phyloP scores from a whole-genome alignment of 2,329 filamentous ascomycete species.

The Ramichloridium luteum region DNA sequence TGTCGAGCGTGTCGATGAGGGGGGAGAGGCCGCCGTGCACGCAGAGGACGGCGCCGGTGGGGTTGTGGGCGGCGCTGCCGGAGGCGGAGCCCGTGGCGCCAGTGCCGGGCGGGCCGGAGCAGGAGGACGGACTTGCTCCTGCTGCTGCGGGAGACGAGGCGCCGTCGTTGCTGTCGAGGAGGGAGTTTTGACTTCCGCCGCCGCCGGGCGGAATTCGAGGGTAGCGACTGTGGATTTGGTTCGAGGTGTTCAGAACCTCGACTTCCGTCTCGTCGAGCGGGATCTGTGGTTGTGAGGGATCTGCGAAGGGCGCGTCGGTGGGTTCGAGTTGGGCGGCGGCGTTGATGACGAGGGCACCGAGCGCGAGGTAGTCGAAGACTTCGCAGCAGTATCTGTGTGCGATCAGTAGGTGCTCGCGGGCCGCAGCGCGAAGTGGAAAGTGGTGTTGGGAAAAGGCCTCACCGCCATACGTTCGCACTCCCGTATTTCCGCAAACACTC shows the following conservation, averaged over 20 bases:
- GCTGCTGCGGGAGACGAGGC: slow-evolving; percentile 12
- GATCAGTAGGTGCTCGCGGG: not conserved
- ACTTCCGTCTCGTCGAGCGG: slow-evolving; percentile 65
- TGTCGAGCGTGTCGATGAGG: slow-evolving; percentile 84
- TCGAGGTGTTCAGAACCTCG: slow-evolving; percentile 78
- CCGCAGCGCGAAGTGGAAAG: not conserved
- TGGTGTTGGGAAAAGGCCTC: slow-evolving; percentile 2
- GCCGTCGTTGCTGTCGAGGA: slow-evolving; percentile 6
- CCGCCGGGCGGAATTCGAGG: slow-evolving; percentile 36
- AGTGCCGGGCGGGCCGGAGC: slow-evolving; percentile 61
- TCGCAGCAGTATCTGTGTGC: slow-evolving; percentile 64
- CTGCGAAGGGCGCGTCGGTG: slow-evolving; percentile 42
- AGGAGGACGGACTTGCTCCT: slow-evolving; percentile 25
- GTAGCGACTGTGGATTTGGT: slow-evolving; percentile 64
- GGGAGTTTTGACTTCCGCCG: too few species aligned
- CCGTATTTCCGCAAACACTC: slow-evolving; percentile 94
- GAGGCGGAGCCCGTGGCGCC: slow-evolving; percentile 60
- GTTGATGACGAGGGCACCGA: slow-evolving; percentile 83
- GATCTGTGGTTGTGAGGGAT: slow-evolving; percentile 37
- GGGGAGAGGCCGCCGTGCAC: slow-evolving; percentile 91
- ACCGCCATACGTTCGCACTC: slow-evolving; percentile 90
- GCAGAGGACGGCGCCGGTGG: slow-evolving; percentile 76
- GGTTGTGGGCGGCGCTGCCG: slow-evolving; percentile 46
- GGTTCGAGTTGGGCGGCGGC: slow-evolving; percentile 54
- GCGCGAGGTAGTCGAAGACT: slow-evolving; percentile 90